Conservation (phyloP, 192 early-diverging fungal genomes). For the Coemansia sp. region DNA sequence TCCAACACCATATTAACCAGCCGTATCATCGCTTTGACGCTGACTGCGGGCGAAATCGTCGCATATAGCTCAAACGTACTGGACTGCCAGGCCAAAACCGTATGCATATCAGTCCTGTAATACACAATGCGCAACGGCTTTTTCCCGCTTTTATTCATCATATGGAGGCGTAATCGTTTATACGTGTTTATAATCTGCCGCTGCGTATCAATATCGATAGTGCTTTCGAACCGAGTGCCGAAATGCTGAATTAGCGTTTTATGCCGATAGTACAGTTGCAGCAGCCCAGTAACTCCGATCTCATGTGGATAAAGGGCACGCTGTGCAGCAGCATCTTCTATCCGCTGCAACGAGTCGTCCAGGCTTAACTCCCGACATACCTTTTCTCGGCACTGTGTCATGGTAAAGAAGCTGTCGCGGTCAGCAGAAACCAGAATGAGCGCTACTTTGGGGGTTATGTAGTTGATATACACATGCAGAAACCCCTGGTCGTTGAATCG, state of each 20-base stretch:
- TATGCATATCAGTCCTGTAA: slow-evolving; percentile 15
- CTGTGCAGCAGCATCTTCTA: slow-evolving; percentile 55
- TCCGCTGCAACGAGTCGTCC: slow-evolving; percentile 46
- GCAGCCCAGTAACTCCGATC: slow-evolving; percentile 23
- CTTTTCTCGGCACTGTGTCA: slow-evolving; percentile 64
- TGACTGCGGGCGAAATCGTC: slow-evolving; percentile 59
- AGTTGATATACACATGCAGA: slow-evolving; percentile 83
- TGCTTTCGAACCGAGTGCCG: slow-evolving; percentile 37
- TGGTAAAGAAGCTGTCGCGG: slow-evolving; percentile 79
- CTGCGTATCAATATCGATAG: slow-evolving; percentile 19
- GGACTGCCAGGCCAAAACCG: slow-evolving; percentile 49
- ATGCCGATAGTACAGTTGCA: slow-evolving; percentile 46
- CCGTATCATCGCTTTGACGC: slow-evolving; percentile 62
- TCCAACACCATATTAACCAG: slow-evolving; percentile 66
- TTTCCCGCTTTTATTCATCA: slow-evolving; percentile 17
- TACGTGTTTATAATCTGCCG: slow-evolving; percentile 60
- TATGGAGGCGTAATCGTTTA: slow-evolving; percentile 53
- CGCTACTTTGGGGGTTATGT: slow-evolving; percentile 69
- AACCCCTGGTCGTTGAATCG: slow-evolving; percentile 84
- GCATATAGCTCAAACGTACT: slow-evolving; percentile 77
- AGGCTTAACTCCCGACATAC: slow-evolving; percentile 53
- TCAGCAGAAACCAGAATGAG: slow-evolving; percentile 74
- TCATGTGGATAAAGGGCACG: slow-evolving; percentile 44
- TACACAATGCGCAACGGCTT: slow-evolving; percentile 44
- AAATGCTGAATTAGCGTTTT: slow-evolving; percentile 48